Percentiles rank a stretch among this genome's conserved stretches.
phyloP scores from a whole-genome alignment of 768 basidiomycete species.

The Sarcomyxa edulis region DNA sequence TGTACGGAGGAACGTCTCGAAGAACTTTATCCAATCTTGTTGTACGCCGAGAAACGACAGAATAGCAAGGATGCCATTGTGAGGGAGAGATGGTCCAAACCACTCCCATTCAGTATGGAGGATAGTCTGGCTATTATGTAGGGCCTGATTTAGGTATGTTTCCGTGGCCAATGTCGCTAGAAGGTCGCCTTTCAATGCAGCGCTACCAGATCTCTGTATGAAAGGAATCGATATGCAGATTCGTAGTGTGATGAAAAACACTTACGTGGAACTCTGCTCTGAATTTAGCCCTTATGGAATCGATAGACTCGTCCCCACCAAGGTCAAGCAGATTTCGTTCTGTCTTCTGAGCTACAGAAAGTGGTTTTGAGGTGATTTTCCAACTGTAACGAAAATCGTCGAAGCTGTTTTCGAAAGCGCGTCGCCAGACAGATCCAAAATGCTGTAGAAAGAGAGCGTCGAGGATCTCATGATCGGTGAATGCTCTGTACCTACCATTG shows the following conservation, averaged over 20 bases:
- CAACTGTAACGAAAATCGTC: no score
- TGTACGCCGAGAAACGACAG: slow-evolving; percentile 34
- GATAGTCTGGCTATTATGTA: slow-evolving; percentile 28
- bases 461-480: slow-evolving; percentile 42
- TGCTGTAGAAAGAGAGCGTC: slow-evolving; percentile 40
- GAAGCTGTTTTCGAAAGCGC: slow-evolving; percentile 27
- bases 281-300: no score
- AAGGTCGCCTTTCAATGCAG: no score
- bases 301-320: no score
- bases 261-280: no score
- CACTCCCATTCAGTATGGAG: slow-evolving; percentile 38
- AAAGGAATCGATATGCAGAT: no score
- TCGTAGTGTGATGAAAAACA: no score
- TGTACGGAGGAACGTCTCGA: slow-evolving; percentile 26
- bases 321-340: no score
- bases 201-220: no score
- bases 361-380: no score
- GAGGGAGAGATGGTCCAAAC: slow-evolving; percentile 37
- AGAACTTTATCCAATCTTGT: slow-evolving; percentile 27
- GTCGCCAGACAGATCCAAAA: slow-evolving; percentile 38
- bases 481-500: slow-evolving; percentile 46
- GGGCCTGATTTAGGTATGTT: slow-evolving; percentile 28
- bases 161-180: slow-evolving; percentile 37
- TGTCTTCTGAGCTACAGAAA: no score
- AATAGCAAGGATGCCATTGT: slow-evolving; percentile 31